These are phyloP conservation scores for Endothia cerciana DNA, from an alignment of 2,329 filamentous ascomycete species.

Conservation along the genomic window DNA sequence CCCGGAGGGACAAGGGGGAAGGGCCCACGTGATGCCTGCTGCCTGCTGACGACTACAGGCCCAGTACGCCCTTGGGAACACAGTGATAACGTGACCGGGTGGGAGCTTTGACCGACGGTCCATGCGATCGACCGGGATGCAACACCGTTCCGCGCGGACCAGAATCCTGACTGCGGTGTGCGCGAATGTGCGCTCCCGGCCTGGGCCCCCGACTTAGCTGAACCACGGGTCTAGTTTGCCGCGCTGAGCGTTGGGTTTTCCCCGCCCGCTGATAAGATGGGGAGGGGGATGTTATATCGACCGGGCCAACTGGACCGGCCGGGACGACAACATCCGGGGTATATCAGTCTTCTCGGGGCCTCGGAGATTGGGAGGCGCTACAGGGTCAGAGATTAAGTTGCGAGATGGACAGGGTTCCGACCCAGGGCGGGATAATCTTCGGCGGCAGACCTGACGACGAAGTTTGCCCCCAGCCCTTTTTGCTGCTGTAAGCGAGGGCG, in stretches of 20 bases:
- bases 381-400: slow-evolving; percentile 1
- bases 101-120: too few species aligned
- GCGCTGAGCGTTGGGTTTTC: too few species aligned
- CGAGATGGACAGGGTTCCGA: neutral
- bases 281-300: too few species aligned
- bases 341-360: neutral
- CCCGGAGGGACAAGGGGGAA: neutral
- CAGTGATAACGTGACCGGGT: neutral
- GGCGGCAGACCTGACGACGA: neutral
- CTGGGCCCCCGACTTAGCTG: neutral
- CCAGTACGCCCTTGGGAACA: neutral
- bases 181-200: too few species aligned
- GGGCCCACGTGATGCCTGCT: neutral
- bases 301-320: too few species aligned
- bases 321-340: too few species aligned
- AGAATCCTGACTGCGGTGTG: too few species aligned
- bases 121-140: neutral
- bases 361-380: neutral
- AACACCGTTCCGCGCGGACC: too few species aligned
- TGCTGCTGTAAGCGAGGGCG: neutral
- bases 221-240: too few species aligned
- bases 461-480: too few species aligned
- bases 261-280: too few species aligned
- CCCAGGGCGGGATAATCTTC: neutral
- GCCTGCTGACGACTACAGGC: slow-evolving; percentile 17